These are phyloP conservation scores for Cicer arietinum DNA, from an alignment of 306 rosid species.

Conservation along the genomic window DNA sequence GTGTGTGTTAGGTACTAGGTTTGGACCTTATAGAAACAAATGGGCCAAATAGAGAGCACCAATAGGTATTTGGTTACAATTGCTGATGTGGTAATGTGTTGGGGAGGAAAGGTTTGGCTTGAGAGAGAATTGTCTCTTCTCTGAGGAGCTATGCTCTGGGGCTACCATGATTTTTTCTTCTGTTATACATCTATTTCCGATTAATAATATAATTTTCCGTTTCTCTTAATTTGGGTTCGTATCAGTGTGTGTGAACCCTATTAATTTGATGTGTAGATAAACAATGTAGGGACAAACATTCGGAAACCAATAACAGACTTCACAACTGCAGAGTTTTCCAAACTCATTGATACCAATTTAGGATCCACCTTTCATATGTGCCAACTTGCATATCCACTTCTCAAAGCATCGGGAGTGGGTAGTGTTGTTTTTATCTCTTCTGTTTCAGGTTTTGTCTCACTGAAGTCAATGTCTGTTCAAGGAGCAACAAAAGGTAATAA, in stretches of 20 bases:
- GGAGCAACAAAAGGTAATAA: conserved; percentile 82
- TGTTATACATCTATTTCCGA: too few species aligned
- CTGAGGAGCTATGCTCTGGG: too few species aligned
- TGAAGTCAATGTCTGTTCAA: conserved; percentile 78
- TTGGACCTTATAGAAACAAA: too few species aligned
- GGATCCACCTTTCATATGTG: conserved; percentile 74
- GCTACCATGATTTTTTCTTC: too few species aligned
- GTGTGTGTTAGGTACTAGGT: background rate
- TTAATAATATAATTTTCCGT: too few species aligned
- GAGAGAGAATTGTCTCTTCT: too few species aligned
- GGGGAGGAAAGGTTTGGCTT: too few species aligned
- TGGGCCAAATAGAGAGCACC: too few species aligned
- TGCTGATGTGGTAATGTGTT: too few species aligned
- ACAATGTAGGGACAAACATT: conserved; percentile 79
- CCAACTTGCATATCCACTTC: conserved; percentile 74
- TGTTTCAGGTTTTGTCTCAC: conserved; percentile 74
- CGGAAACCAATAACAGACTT: conserved; percentile 70
- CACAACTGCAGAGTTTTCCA: conserved; percentile 66
- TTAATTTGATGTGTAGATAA: conserved; percentile 49
- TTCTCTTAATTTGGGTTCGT: too few species aligned
- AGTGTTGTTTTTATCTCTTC: conserved; percentile 74
- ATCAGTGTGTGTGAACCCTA: background rate
- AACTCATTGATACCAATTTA: conserved; percentile 70
- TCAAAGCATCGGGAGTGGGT: conserved; percentile 68
- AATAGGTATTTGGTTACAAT: too few species aligned